Conservation (phyloP, 2,329 filamentous ascomycete genomes). For the Ophiocordyceps camponoti-leonardi region DNA sequence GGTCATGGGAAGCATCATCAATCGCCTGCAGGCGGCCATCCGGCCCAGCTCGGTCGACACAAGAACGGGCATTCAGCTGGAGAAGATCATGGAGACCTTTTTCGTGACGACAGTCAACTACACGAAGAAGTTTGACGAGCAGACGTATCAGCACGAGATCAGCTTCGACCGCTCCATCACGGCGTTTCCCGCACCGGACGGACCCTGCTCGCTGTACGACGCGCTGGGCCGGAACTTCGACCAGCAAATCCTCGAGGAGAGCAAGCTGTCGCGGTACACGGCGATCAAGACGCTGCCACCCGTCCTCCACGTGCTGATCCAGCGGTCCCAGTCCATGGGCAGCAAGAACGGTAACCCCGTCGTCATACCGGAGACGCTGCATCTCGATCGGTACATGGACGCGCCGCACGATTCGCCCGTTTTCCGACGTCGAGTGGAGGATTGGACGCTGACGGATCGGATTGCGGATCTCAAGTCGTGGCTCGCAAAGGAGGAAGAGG, state of each 20-base stretch:
- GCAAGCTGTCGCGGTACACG: conserved; percentile 44
- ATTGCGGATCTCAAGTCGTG: conserved; percentile 35
- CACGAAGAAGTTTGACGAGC: conserved; percentile 32
- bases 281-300: conserved; percentile 65
- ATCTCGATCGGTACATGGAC: conserved; percentile 78
- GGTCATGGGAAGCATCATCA: conserved; percentile 83
- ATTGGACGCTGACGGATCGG: conserved; percentile 58
- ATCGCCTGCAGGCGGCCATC: conserved; percentile 80
- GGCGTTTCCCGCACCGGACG: conserved; percentile 35
- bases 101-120: conserved; percentile 45
- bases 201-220: conserved; percentile 52
- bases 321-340: conserved; percentile 59
- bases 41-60: conserved; percentile 45
- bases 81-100: conserved; percentile 58
- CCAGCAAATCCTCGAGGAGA: conserved; percentile 53
- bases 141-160: conserved; percentile 23
- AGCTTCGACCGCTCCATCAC: conserved; percentile 46
- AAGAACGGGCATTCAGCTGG: conserved; percentile 57
- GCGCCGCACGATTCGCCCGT: conserved; percentile 41
- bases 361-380: conserved; percentile 63
- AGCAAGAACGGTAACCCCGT: conserved; percentile 66
- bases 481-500: conserved; percentile 10
- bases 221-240: conserved; percentile 79
- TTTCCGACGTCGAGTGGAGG: conserved; percentile 45
- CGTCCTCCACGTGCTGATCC: conserved; percentile 76